These are phyloP conservation scores for Coffea humblotiana DNA, from an alignment of 305 asterid species.

Conservation along the genomic window DNA sequence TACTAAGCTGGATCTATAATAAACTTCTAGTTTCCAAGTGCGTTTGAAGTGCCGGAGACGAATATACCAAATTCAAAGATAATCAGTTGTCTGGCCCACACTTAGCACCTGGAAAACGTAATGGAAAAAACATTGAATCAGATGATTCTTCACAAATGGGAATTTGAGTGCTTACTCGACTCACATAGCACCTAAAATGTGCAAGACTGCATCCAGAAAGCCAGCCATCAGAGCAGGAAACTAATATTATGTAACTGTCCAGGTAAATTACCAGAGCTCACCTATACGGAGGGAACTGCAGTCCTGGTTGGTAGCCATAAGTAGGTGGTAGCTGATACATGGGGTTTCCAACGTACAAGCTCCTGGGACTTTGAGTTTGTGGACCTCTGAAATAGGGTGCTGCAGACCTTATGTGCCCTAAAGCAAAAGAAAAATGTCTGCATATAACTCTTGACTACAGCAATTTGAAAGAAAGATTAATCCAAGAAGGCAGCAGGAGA, in stretches of 20 bases:
- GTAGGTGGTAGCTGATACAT: constrained; percentile 30
- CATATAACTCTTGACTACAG: neutral
- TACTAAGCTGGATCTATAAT: constrained; percentile 6
- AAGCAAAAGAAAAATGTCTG: neutral
- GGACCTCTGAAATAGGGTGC: constrained; percentile 26
- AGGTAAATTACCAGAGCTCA: constrained; percentile 11
- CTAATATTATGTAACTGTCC: neutral
- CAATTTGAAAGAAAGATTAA: neutral
- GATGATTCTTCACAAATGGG: constrained; percentile 25
- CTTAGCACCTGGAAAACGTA: constrained; percentile 36
- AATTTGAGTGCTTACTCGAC: constrained; percentile 17
- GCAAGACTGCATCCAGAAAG: constrained; percentile 1
- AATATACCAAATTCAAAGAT: constrained; percentile 33
- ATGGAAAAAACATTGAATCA: constrained; percentile 28
- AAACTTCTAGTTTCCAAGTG: constrained; percentile 9
- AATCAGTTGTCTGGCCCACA: constrained; percentile 33
- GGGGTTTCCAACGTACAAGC: constrained; percentile 32
- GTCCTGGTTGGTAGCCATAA: constrained; percentile 39
- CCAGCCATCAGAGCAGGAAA: neutral
- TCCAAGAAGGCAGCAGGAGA: neutral
- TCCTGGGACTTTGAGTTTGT: constrained; percentile 23
- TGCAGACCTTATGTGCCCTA: constrained; percentile 30
- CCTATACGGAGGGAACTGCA: constrained; percentile 38
- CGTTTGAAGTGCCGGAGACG: constrained; percentile 24
- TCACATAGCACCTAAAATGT: constrained; percentile 11